Conservation (phyloP, 305 asterid species). For the Plantago coronopus region DNA sequence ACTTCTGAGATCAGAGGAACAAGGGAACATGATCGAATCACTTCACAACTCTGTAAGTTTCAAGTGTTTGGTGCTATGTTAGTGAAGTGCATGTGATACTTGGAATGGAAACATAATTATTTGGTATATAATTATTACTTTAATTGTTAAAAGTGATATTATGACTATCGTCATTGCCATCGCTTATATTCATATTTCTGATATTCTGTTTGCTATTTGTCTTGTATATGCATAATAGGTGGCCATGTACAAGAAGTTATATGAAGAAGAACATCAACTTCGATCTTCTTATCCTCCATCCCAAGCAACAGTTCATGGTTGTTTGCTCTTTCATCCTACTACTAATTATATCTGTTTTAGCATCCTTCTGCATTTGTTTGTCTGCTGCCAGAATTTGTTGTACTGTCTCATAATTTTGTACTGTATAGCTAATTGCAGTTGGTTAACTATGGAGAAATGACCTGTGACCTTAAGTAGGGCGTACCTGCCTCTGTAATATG, state of each 20-base stretch:
- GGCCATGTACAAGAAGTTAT: conserved; percentile 84
- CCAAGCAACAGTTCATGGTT: conserved; percentile 55
- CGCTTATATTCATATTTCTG: not conserved
- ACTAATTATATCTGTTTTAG: not conserved
- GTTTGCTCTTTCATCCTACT: conserved; percentile 11
- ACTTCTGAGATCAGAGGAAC: conserved; percentile 80
- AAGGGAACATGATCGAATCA: conserved; percentile 80
- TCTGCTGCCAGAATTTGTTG: conserved; percentile 14
- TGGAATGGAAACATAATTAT: no score
- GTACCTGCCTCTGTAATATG: no score
- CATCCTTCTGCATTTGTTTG: conserved; percentile 9
- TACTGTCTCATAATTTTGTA: no score
- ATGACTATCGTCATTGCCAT: no score
- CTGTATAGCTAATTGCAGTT: no score
- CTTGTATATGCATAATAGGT: conserved; percentile 40
- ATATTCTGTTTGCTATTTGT: conserved; percentile 9
- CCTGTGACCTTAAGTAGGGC: no score
- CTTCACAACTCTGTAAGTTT: conserved; percentile 80
- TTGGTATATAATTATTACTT: no score
- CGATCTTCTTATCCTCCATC: conserved; percentile 38
- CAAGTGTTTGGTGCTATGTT: conserved; percentile 18
- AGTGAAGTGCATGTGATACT: no score
- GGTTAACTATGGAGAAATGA: no score
- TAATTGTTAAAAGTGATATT: no score
- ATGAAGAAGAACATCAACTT: conserved; percentile 71